phyloP scores from a whole-genome alignment of 192 early-diverging fungal species.

The Coemansia pectinata region DNA sequence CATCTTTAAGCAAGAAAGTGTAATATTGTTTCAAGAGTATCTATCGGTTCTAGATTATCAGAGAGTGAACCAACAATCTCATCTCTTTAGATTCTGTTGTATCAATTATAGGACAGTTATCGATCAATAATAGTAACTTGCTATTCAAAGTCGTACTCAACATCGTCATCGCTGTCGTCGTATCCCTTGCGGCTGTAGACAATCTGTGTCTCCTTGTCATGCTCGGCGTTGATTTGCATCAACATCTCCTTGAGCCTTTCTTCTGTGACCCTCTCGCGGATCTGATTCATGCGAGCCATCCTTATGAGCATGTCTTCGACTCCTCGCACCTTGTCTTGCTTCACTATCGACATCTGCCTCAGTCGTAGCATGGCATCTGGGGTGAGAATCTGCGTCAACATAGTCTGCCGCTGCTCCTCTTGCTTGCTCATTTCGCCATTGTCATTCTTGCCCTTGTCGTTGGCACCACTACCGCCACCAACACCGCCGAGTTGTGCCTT shows the following conservation, averaged over 20 bases:
- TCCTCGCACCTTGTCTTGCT: constrained; percentile 67
- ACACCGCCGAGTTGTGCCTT: constrained; percentile 11
- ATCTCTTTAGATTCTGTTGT: not conserved
- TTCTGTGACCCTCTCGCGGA: constrained; percentile 81
- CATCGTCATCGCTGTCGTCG: constrained; percentile 20
- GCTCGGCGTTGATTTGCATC: constrained; percentile 73
- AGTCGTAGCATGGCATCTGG: constrained; percentile 80
- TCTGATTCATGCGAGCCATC: constrained; percentile 84
- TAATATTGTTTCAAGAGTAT: not conserved
- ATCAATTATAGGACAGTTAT: not conserved
- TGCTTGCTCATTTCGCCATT: constrained; percentile 56
- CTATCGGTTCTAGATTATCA: not conserved
- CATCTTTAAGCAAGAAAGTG: constrained; percentile 18
- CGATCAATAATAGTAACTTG: not conserved
- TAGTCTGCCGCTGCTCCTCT: constrained; percentile 79
- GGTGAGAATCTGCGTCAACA: constrained; percentile 82
- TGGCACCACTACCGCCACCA: not conserved
- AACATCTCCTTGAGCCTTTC: constrained; percentile 83
- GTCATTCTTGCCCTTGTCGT: not conserved
- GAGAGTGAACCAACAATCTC: not conserved
- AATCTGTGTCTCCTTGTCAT: constrained; percentile 30
- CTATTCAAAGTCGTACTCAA: constrained; percentile 34
- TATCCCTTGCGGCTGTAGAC: constrained; percentile 23
- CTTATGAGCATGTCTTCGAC: constrained; percentile 89
- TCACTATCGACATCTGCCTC: constrained; percentile 89